phyloP scores from a whole-genome alignment of 768 basidiomycete species.

The Podaxis pistillaris region DNA sequence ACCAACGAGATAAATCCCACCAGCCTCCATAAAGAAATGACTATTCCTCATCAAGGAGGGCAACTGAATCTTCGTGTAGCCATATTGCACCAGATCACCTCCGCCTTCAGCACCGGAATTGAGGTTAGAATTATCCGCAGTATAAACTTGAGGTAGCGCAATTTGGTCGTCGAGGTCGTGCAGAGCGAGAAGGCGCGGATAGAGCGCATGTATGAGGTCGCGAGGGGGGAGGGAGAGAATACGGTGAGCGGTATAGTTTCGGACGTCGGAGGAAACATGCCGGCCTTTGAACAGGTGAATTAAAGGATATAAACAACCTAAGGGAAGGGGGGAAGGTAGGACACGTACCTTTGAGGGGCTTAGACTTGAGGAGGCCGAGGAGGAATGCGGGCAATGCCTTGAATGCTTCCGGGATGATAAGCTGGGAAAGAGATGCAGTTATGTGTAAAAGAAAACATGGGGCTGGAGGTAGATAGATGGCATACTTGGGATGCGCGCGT shows the following conservation, averaged over 20 bases:
- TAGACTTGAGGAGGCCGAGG: constrained; percentile 81
- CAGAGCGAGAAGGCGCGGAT: constrained; percentile 84
- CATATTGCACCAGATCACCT: background rate
- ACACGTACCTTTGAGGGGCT: constrained; percentile 83
- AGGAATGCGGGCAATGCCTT: constrained; percentile 80
- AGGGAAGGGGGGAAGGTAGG: constrained; percentile 2
- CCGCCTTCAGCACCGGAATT: constrained; percentile 12
- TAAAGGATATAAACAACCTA: background rate
- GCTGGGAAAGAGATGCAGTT: constrained; percentile 39
- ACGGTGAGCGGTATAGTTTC: constrained; percentile 80
- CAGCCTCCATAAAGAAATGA: constrained; percentile 83
- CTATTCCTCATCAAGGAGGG: constrained; percentile 82
- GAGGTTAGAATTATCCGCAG: background rate
- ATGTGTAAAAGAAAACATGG: background rate
- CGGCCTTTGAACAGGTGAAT: constrained; percentile 47
- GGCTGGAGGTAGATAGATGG: background rate
- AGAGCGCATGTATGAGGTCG: constrained; percentile 72
- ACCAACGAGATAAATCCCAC: constrained; percentile 95
- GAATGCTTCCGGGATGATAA: constrained; percentile 94
- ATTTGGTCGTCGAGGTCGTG: constrained; percentile 77
- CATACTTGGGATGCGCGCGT: constrained; percentile 77
- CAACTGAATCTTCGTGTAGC: constrained; percentile 44
- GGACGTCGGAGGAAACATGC: constrained; percentile 90
- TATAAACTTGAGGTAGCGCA: constrained; percentile 56
- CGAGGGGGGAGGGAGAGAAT: constrained; percentile 71